These are phyloP conservation scores for Urochloa ruziziensis DNA, from an alignment of 176 grass and related monocot genomes.

Conservation along the genomic window DNA sequence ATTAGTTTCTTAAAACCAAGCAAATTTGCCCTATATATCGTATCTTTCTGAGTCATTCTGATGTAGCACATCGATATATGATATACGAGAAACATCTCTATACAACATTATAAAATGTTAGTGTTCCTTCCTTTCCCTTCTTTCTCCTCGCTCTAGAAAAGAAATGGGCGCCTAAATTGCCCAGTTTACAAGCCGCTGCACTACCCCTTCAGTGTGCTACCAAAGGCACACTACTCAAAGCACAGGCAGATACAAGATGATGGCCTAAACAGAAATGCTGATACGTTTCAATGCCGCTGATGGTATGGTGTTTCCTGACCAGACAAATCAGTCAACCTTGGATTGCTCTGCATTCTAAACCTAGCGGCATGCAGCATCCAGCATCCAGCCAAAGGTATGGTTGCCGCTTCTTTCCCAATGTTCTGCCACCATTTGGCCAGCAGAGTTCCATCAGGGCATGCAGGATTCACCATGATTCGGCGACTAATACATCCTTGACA, in stretches of 20 bases:
- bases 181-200: conserved; percentile 46
- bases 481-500: conserved; percentile 84
- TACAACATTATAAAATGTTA: conserved; percentile 46
- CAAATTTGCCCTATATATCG: background rate
- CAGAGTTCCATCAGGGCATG: conserved; percentile 12
- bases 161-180: conserved; percentile 38
- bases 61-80: conserved; percentile 38
- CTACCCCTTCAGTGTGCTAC: conserved; percentile 23
- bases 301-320: background rate
- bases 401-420: conserved; percentile 9
- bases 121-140: conserved; percentile 45
- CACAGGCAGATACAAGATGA: conserved; percentile 34
- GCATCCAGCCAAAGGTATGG: background rate
- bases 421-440: background rate
- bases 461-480: conserved; percentile 12
- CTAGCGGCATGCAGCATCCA: background rate
- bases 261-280: conserved; percentile 2
- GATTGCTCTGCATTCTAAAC: conserved; percentile 5
- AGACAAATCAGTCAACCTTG: background rate
- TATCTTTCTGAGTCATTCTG: conserved; percentile 30
- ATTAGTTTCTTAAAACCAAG: background rate
- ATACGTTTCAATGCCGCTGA: background rate
- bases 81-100: conserved; percentile 38
- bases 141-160: conserved; percentile 54
- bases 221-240: conserved; percentile 24